Evolutionary conservation across 2,329 filamentous ascomycete genomes (phyloP).

Genomic region (Aspergillus ruber): DNA sequence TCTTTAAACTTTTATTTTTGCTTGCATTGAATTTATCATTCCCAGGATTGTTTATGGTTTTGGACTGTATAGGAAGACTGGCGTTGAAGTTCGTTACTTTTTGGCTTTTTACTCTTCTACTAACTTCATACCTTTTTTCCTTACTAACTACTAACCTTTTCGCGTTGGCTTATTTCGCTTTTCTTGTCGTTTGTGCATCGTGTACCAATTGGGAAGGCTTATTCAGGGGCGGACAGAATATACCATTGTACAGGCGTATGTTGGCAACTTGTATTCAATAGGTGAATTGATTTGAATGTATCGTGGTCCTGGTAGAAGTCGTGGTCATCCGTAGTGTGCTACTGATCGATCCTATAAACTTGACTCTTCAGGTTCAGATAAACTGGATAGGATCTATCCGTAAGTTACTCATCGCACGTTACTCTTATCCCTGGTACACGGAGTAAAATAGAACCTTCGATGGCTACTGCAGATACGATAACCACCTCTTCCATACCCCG

Average conservation of each 20-base stretch:
- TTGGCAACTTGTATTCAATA: not conserved
- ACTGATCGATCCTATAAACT: no score
- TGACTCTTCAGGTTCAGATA: no score
- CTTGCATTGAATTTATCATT: constrained; percentile 1
- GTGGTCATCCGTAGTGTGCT: no score
- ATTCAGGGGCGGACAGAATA: not conserved
- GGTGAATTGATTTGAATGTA: not conserved
- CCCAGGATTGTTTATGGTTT: constrained; percentile 6
- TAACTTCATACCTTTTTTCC: constrained; percentile 1
- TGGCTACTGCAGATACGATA: no score
- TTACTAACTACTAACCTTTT: not conserved
- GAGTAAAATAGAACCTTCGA: no score
- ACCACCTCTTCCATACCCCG: no score
- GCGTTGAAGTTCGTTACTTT: constrained; percentile 15
- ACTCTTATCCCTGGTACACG: no score
- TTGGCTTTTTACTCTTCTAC: constrained; percentile 2
- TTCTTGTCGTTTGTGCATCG: constrained; percentile 17
- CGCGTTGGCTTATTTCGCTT: constrained; percentile 12
- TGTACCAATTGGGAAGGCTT: constrained; percentile 19
- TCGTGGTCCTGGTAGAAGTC: no score
- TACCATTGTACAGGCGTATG: not conserved
- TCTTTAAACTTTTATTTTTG: constrained; percentile 2
- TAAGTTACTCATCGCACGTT: no score
- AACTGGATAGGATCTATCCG: no score
- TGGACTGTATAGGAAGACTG: constrained; percentile 20